Evolutionary conservation across 83 land plant genomes (phyloP), one percentile per base, ranked within the genome.

Genomic region (Picea abies): DNA sequence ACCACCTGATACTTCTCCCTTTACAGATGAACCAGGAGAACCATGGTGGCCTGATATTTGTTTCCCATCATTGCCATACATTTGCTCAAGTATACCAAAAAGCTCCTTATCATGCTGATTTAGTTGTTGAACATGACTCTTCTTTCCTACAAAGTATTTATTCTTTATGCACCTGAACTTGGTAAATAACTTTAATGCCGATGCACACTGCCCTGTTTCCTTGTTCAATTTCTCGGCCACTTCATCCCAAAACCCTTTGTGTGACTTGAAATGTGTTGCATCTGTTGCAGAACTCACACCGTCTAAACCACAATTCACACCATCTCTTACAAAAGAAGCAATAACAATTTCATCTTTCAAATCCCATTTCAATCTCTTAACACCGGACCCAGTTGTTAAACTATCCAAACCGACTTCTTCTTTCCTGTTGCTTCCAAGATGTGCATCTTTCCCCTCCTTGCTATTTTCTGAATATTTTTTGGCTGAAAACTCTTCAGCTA

Each of bases 321-420:
- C 49, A n/a, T 72, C 76, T 39, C 76, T 47, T n/a, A 72, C 76
- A 10, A 23, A 47, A 72, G 76, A 72, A 72, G 52, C 15, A 41
- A 72, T n/a, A 72, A 39, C 26, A 44, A 72, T 72, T 44, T 72
- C 76, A 19, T 72, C 76, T 72, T 39, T 72, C 76, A 47, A 44
- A 39, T 39, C 76, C 76, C 76, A 72, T 7, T 72, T 72, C 44
- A 9, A 22, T 44, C 15, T 44, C 10, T 49, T 49, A 52, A 9
- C 56, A 52, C 56, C 1, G 11, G 14, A 52, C 56, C 12, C 49
- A 6, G 49, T 5, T 44, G 49, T 8, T 44, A 44, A 11, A 52
- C 14, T 52, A 52, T 52, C 14, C 56, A 52, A 52, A 52, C 56
- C 56, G 12, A 52, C 56, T 52, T 52, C 56, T 41, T 41, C 47